phyloP scores from a whole-genome alignment of 345 rosid genomes.

The Salix arbutifolia region DNA sequence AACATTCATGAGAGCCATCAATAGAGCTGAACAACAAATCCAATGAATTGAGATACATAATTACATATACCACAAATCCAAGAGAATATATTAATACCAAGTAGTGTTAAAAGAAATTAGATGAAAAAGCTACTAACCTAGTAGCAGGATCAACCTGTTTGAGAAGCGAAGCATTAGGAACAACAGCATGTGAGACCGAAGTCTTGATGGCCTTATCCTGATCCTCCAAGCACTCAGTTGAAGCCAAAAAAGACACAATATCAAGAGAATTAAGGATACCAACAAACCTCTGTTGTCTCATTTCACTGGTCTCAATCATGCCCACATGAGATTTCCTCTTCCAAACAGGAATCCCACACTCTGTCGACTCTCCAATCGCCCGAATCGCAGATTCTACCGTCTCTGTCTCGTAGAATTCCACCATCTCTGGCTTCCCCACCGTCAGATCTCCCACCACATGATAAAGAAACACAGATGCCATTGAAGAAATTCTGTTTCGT shows the following conservation, averaged over 20 bases:
- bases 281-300: constrained; percentile 78
- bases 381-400: constrained; percentile 75
- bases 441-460: constrained; percentile 98
- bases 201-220: constrained; percentile 75
- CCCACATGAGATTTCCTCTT: constrained; percentile 54
- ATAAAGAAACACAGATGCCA: constrained; percentile 87
- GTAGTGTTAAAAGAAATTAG: background rate
- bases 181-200: constrained; percentile 70
- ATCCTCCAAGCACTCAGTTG: constrained; percentile 70
- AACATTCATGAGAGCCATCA: too few relatives aligned
- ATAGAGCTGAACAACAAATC: background rate
- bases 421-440: constrained; percentile 94
- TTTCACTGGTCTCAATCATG: constrained; percentile 55
- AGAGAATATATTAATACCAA: background rate
- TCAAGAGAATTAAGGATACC: constrained; percentile 87
- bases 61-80: background rate
- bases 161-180: constrained; percentile 53
- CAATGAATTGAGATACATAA: background rate
- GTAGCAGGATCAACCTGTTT: constrained; percentile 93
- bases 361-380: constrained; percentile 83
- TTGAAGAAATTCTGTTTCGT: background rate
- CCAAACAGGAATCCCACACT: constrained; percentile 95
- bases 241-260: constrained; percentile 71
- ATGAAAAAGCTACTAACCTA: constrained; percentile 42
- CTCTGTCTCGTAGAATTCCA: constrained; percentile 77